Base-by-base conservation (phyloP, 2,329 filamentous ascomycete genomes). In the Cytospora chrysosperma region DNA sequence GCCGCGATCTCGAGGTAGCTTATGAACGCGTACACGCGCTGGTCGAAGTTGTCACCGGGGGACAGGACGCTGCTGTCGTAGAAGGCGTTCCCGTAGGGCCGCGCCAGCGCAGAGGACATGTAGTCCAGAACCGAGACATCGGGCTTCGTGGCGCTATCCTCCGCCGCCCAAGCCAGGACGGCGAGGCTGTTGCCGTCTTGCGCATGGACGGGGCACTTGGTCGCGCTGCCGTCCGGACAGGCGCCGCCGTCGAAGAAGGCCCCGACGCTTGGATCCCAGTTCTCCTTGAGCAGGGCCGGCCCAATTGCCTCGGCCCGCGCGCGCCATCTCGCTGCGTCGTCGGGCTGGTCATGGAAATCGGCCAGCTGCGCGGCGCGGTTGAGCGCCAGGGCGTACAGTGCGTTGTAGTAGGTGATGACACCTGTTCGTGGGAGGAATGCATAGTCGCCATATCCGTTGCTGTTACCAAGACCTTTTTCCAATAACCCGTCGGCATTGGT, bases 1-100 rank as follows among this genome's bases (percentile, higher is more conserved):
- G 81, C 81, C n/a, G 77, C 74, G 21, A 81, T 73, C 71, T 84
- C 82, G 66, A 84, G 83, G 69, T 81, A 84, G 2, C 81, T 83
- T 21, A 80, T 77, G 65, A 84, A 83, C 2, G 82, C 75, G 61
- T 84, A 84, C 4, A 83, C 81, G 15, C 80, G 75, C 56, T 78
- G 70, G 2, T 75, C 75, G 67, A 77, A 82, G 0, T 74, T 76
- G 0, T 65, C 66, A 0, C 67, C 69, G 0, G 72, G 67, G 6
- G 64, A 68, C 6, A 82, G 69, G 4, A 73, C 68, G 51, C 74
- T 77, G 43, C 76, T 79, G 68, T 84, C 81, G 68, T 81, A 84
- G 68, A 84, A 84, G 1, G 82, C 74, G 67, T 84, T 83, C 2
- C 82, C 81, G 64, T 82, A 83, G 0, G 71, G 70, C 9, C 73